Evolutionary conservation across 148 eudicot genomes (phyloP).

Genomic region (Rhododendron kiyosumense): DNA sequence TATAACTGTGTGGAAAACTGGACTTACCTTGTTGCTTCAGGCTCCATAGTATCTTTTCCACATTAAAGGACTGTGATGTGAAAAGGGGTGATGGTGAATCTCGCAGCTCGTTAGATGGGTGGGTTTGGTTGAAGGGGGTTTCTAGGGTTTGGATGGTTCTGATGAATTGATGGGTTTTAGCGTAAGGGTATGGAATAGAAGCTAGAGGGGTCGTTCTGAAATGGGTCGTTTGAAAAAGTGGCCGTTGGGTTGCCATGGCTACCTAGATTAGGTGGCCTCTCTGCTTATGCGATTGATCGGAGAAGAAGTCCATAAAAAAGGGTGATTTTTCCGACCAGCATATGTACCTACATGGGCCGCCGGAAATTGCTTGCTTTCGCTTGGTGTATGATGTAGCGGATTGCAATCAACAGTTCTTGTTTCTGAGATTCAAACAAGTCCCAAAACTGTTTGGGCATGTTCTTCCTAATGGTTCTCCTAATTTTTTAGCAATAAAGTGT

Average conservation of each 20-base stretch:
- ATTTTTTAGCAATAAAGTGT: too few species aligned
- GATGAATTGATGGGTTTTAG: background rate
- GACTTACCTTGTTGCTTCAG: constrained; percentile 45
- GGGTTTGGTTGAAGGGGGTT: background rate
- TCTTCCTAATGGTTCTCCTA: too few species aligned
- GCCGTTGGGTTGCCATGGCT: constrained; percentile 15
- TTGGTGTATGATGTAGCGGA: background rate
- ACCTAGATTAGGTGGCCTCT: background rate
- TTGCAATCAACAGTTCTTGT: too few species aligned
- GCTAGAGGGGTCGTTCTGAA: background rate
- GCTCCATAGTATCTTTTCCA: constrained; percentile 43
- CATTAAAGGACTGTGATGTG: constrained; percentile 26
- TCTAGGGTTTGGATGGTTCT: constrained; percentile 10
- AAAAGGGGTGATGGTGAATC: background rate
- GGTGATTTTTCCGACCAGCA: background rate
- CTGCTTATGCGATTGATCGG: background rate
- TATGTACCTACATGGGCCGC: background rate
- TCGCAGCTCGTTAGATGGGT: background rate
- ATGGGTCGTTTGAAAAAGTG: background rate
- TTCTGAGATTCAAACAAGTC: too few species aligned
- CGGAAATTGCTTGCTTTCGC: background rate
- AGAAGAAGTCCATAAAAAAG: background rate
- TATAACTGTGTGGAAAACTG: constrained; percentile 7
- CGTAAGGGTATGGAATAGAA: background rate
- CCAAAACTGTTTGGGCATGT: too few species aligned